These are phyloP conservation scores for Triticum turgidum DNA, from an alignment of 176 grass and related monocot species.

Conservation along the genomic window DNA sequence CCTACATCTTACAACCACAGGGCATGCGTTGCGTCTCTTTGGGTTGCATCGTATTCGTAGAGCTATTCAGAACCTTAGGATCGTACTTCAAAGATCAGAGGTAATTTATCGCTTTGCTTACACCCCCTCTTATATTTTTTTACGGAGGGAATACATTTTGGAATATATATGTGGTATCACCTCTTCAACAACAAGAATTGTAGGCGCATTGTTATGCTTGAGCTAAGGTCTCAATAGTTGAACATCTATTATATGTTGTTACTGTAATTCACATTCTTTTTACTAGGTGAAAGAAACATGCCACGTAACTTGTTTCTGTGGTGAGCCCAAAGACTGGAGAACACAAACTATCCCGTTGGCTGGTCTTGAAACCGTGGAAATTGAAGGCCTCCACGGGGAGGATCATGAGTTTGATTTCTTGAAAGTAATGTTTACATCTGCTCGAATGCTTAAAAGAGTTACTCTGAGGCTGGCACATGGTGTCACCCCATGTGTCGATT, in stretches of 20 bases:
- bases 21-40: neutral
- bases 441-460: too few species aligned
- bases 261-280: neutral
- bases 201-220: neutral
- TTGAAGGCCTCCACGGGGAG: neutral
- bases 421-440: neutral
- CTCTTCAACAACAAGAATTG: neutral
- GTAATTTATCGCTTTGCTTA: neutral
- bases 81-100: neutral
- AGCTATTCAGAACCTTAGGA: neutral
- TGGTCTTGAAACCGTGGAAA: neutral
- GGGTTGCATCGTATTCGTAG: neutral
- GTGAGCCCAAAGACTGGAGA: neutral
- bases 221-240: neutral
- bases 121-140: too few species aligned
- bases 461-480: neutral
- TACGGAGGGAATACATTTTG: too few species aligned
- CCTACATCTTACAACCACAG: neutral
- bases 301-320: neutral
- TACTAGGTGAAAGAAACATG: neutral
- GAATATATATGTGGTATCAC: too few species aligned
- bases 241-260: neutral
- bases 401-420: neutral
- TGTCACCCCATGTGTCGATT: neutral
- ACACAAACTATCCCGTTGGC: neutral